Percentiles rank a stretch among this genome's conserved stretches.
Evolutionary conservation across 495 filamentous ascomycete genomes (phyloP).

Genomic region (Cercophora sp.): DNA sequence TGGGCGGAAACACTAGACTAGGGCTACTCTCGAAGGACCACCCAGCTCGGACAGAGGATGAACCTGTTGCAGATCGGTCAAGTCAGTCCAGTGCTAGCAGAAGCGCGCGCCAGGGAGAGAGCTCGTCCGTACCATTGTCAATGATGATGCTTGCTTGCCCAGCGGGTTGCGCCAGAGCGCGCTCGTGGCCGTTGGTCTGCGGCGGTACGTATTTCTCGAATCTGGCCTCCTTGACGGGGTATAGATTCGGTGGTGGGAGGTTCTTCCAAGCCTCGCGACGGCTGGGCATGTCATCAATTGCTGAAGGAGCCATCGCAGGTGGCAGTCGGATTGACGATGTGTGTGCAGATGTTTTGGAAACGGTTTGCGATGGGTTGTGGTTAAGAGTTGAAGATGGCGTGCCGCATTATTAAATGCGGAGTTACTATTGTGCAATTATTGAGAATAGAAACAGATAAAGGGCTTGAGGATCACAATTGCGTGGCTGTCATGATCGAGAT

Average conservation of each 20-base stretch:
- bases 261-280: conserved; percentile 35
- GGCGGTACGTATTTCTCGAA: conserved; percentile 70
- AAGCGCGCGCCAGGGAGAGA: no score
- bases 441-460: no score
- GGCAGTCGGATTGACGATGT: neutral
- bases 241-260: conserved; percentile 42
- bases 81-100: no score
- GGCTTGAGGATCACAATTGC: neutral
- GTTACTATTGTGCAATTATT: neutral
- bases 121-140: conserved; percentile 76
- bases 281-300: conserved; percentile 32
- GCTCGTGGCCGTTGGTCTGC: conserved; percentile 62
- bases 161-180: conserved; percentile 48
- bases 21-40: conserved; percentile 88
- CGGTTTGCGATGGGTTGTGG: neutral
- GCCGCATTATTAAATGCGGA: conserved; percentile 7
- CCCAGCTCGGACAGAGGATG: conserved; percentile 82
- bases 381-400: neutral
- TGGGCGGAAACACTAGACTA: conserved; percentile 74
- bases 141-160: conserved; percentile 80
- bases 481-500: neutral
- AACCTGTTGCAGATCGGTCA: conserved; percentile 65
- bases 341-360: no score
- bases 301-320: conserved; percentile 42
- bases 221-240: conserved; percentile 64